Base-by-base conservation (phyloP, 2,329 filamentous ascomycete species). In the Chaetothyriales sp. region DNA sequence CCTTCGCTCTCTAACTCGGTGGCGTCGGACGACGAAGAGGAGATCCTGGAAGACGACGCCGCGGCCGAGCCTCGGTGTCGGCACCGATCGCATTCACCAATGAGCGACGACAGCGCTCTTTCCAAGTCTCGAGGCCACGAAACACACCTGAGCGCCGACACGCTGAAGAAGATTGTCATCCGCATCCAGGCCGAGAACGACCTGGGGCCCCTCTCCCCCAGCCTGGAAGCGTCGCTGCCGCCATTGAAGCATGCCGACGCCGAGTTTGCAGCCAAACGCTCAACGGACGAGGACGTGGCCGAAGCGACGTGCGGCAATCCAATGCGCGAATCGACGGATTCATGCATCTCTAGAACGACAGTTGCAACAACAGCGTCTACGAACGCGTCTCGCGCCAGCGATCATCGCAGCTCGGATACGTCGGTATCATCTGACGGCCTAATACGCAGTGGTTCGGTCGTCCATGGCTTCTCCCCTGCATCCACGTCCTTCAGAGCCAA, bases 91-190 rank as follows among this genome's bases (percentile, higher is more conserved):
- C 51, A 51, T 22, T 48, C 44, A 5, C 53, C 54, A 6, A 52
- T 55, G 18, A 54, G 56, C 44, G 54, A 51, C 29, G 53, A 52
- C 22, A 59, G 53, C 45, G 77, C 78, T 65, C 58, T 68, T 19
- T 83, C 78, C 66, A 78, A 85, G 54, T 86, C 83, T 64, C 80
- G 85, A 58, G 83, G 82, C 58, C 81, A 76, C 51, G 86, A 92
- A 66, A 85, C 86, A 63, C 89, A 95, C 70, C 90, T 95, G 60
- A 94, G 89, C n/a, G 88, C 90, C 5, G 79, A 87, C 63, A 86
- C 92, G 62, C 77, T 97, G 28, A 88, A 95, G 69, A 94, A 94
- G 72, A 94, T 97, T 79, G 87, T 95, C 44, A 81, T 86, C 52
- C 88, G 84, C 43, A 95, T 95, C 65, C 86, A 94, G 68, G 85